Conservation (phyloP, 1,139 yeast species). For the Candida tropicalis region DNA sequence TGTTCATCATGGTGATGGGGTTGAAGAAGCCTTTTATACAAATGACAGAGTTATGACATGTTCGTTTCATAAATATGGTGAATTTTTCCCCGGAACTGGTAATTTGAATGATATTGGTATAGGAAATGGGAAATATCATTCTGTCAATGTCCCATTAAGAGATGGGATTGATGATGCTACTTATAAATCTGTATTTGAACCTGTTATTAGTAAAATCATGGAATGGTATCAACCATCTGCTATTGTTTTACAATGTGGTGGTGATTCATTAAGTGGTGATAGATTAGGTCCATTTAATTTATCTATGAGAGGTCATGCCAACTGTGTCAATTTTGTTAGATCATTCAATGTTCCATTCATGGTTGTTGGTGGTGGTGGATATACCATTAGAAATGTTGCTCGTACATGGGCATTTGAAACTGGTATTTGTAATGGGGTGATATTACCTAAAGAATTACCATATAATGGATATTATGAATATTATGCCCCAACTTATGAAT, state of each 20-base stretch:
- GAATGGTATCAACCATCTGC: conserved; percentile 94
- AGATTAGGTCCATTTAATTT: conserved; percentile 91
- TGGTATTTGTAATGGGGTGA: conserved; percentile 79
- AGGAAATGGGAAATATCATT: conserved; percentile 83
- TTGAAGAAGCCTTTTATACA: conserved; percentile 94
- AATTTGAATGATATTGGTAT: conserved; percentile 84
- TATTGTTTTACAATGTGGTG: conserved; percentile 95
- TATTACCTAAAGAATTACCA: conserved; percentile 82
- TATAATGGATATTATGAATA: conserved; percentile 96
- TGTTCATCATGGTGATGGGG: conserved; percentile 98
- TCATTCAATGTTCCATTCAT: conserved; percentile 86
- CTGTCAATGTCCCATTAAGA: conserved; percentile 86
- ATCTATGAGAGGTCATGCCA: conserved; percentile 92
- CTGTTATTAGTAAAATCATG: conserved; percentile 78
- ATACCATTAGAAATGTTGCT: conserved; percentile 97
- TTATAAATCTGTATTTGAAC: conserved; percentile 85
- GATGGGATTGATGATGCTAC: conserved; percentile 97
- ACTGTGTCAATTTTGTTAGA: conserved; percentile 85
- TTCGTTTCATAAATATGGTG: conserved; percentile 96
- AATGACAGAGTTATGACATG: conserved; percentile 96
- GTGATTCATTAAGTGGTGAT: conserved; percentile 93
- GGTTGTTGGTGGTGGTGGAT: conserved; percentile 98
- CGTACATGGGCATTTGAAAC: conserved; percentile 96
- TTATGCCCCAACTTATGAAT: conserved; percentile 93
- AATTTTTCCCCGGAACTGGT: conserved; percentile 97